Evolutionary conservation across 306 rosid genomes (phyloP).

Genomic region (Pyrus communis): DNA sequence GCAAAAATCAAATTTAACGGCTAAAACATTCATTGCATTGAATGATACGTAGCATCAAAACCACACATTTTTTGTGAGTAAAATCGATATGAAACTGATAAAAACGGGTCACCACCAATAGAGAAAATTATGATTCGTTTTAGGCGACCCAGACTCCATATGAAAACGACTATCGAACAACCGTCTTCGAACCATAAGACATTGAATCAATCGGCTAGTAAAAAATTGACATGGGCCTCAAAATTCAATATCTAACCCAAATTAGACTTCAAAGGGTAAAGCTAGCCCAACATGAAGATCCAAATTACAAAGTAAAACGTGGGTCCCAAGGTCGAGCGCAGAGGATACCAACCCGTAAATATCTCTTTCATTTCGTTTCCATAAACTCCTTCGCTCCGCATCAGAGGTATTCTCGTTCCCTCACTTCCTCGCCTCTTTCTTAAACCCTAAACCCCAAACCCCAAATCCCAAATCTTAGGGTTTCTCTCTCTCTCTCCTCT

Average conservation of each 20-base stretch:
- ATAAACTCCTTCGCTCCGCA: not conserved
- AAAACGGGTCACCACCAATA: no score
- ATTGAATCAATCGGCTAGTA: not conserved
- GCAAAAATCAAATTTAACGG: no score
- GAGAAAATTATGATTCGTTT: no score
- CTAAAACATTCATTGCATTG: no score
- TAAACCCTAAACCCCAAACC: constrained; percentile 18
- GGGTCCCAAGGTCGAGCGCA: not conserved
- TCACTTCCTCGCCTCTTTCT: not conserved
- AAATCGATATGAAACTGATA: no score
- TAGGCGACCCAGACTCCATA: no score
- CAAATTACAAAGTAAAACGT: no score
- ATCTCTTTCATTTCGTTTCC: not conserved
- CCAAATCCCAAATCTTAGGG: not conserved
- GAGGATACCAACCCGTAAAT: constrained; percentile 8
- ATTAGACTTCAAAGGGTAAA: not conserved
- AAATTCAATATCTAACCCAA: not conserved
- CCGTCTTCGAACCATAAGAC: no score
- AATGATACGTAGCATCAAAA: no score
- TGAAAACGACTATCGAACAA: no score
- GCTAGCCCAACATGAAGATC: no score
- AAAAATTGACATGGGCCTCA: not conserved
- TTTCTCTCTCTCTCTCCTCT: not conserved
- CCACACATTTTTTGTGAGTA: no score
- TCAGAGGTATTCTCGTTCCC: not conserved